These are phyloP conservation scores for Pyrenochaeta sp. DNA, from an alignment of 2,329 filamentous ascomycete species.

Conservation along the genomic window DNA sequence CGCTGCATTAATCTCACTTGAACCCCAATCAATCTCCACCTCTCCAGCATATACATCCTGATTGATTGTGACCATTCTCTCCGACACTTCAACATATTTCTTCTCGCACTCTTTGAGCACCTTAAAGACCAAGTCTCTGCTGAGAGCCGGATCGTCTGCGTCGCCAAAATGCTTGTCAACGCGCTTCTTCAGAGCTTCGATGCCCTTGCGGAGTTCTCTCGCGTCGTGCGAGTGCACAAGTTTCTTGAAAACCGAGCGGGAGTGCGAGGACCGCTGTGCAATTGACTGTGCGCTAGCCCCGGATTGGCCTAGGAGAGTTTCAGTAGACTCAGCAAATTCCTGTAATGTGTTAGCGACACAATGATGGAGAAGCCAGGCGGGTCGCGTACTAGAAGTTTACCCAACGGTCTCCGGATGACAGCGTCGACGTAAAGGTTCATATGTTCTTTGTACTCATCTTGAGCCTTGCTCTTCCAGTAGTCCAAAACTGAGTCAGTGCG, in stretches of 20 bases:
- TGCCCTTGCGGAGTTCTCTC: constrained; percentile 88
- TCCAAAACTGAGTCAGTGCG: constrained; percentile 77
- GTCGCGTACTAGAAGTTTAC: constrained; percentile 74
- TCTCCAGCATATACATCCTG: constrained; percentile 57
- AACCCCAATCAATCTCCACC: constrained; percentile 53
- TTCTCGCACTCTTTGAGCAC: constrained; percentile 68
- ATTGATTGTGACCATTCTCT: constrained; percentile 56
- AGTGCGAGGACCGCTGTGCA: constrained; percentile 82
- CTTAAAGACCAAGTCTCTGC: constrained; percentile 65
- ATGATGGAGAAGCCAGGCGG: neutral
- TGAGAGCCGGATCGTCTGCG: constrained; percentile 76
- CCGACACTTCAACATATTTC: constrained; percentile 63
- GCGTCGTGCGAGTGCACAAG: constrained; percentile 80
- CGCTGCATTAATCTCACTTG: constrained; percentile 38
- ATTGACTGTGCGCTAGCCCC: constrained; percentile 65
- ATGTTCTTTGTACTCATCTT: constrained; percentile 83
- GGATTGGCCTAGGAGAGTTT: constrained; percentile 70
- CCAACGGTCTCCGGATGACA: constrained; percentile 87
- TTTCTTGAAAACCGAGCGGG: constrained; percentile 84
- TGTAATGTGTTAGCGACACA: constrained; percentile 31
- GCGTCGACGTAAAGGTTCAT: constrained; percentile 86
- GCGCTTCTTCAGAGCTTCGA: constrained; percentile 86
- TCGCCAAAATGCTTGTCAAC: constrained; percentile 98
- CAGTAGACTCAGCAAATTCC: constrained; percentile 90
- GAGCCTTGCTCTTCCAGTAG: constrained; percentile 82